These are phyloP conservation scores for Dendrocalamus latiflorus DNA, from an alignment of 202 grass and related monocot genomes.

Conservation along the genomic window DNA sequence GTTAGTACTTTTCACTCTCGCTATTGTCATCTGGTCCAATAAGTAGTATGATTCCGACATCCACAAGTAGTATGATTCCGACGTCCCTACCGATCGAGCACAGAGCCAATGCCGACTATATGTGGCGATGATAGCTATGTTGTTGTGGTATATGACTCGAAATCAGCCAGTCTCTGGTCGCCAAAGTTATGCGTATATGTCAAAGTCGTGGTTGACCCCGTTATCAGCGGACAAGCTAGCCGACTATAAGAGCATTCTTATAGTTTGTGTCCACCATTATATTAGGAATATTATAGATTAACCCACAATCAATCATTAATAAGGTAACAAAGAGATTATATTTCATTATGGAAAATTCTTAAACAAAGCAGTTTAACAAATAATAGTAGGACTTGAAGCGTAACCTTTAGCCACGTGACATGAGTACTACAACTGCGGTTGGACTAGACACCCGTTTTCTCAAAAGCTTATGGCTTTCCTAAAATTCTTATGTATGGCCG, in stretches of 20 bases:
- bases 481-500: not conserved
- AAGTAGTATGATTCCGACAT: no score
- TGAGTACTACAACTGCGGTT: not conserved
- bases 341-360: not conserved
- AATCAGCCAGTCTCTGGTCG: not conserved
- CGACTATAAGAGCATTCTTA: not conserved
- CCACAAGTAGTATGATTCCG: not conserved
- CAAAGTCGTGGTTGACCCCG: conserved; percentile 11
- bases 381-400: not conserved
- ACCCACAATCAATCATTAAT: not conserved
- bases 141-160: not conserved
- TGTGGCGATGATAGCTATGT: not conserved
- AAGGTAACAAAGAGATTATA: not conserved
- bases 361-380: not conserved
- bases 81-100: not conserved
- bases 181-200: not conserved
- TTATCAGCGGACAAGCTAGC: not conserved
- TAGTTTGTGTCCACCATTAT: not conserved
- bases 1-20: accelerated
- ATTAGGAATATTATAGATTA: not conserved
- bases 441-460: not conserved
- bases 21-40: no score
- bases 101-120: conserved; percentile 14
- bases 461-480: not conserved
- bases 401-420: not conserved